Conservation (phyloP, 176 grass and related monocot genomes). For the Chloris gayana region DNA sequence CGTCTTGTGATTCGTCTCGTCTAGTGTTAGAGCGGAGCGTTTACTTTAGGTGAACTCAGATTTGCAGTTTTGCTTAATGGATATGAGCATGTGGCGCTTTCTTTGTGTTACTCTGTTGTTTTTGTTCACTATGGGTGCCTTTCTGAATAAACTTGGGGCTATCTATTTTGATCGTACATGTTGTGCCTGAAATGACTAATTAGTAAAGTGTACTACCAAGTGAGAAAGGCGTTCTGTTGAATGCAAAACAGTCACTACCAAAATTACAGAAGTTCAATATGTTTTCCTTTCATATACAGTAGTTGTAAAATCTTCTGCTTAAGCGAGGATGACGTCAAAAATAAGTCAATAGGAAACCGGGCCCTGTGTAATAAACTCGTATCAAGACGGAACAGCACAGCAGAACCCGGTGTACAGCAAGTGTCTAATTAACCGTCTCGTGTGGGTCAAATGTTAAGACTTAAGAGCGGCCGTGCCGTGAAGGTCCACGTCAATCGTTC, state of each 20-base stretch:
- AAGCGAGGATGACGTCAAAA: not conserved
- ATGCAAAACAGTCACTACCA: not conserved
- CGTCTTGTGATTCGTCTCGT: not conserved
- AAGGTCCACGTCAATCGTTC: conserved; percentile 14
- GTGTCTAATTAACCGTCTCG: conserved; percentile 21
- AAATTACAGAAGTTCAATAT: not conserved
- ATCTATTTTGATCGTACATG: not conserved
- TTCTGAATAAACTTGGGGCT: not conserved
- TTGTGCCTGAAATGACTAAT: conserved; percentile 29
- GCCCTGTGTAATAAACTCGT: conserved; percentile 22
- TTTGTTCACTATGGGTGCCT: not conserved
- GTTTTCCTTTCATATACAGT: not conserved
- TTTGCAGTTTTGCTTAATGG: not conserved
- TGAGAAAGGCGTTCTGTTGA: not conserved
- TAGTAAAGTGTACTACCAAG: not conserved
- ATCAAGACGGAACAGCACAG: conserved; percentile 32
- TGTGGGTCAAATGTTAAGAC: conserved; percentile 43
- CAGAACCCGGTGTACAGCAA: conserved; percentile 3
- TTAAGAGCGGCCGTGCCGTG: conserved; percentile 39
- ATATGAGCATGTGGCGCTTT: not conserved
- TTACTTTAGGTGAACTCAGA: not conserved
- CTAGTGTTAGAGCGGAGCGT: not conserved
- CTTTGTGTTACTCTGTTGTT: not conserved
- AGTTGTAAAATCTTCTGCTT: not conserved
- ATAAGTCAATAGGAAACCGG: conserved; percentile 31